These are phyloP conservation scores for Vitis labrusca DNA, from an alignment of 164 flowering plant species.

Conservation along the genomic window DNA sequence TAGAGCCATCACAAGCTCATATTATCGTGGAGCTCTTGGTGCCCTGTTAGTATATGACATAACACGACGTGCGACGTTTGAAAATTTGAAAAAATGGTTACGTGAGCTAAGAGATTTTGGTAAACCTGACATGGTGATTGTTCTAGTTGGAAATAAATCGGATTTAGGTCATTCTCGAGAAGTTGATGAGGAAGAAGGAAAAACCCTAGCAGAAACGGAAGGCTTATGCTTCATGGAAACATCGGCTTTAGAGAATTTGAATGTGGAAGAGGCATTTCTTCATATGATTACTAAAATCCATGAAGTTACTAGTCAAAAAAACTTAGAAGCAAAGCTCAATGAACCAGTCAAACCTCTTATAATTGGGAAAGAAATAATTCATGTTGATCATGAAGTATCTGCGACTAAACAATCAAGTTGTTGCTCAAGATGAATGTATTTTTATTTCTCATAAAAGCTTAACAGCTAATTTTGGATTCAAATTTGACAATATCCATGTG, in stretches of 20 bases:
- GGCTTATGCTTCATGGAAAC: constrained; percentile 68
- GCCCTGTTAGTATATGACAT: constrained; percentile 78
- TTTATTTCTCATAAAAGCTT: too few species aligned
- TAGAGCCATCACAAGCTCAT: constrained; percentile 87
- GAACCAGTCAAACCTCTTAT: constrained; percentile 7
- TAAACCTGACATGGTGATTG: constrained; percentile 52
- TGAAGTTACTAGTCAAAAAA: constrained; percentile 42
- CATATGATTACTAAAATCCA: constrained; percentile 59
- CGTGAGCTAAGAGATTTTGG: constrained; percentile 57
- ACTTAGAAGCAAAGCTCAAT: constrained; percentile 37
- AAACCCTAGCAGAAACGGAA: constrained; percentile 54
- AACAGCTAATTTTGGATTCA: too few species aligned
- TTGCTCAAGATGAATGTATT: constrained; percentile 21
- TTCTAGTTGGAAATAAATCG: constrained; percentile 74
- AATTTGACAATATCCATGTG: too few species aligned
- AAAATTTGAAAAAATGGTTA: constrained; percentile 62
- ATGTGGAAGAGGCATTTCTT: constrained; percentile 69
- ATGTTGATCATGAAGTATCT: constrained; percentile 38
- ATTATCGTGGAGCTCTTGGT: constrained; percentile 80
- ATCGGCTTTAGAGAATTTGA: constrained; percentile 53
- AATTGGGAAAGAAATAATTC: constrained; percentile 34
- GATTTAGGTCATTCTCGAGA: constrained; percentile 51
- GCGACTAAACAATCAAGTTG: constrained; percentile 44
- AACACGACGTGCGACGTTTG: constrained; percentile 55
- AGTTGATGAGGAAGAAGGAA: constrained; percentile 56